Evolutionary conservation across 192 early-diverging fungal species (phyloP).

Genomic region (Podila epigama): DNA sequence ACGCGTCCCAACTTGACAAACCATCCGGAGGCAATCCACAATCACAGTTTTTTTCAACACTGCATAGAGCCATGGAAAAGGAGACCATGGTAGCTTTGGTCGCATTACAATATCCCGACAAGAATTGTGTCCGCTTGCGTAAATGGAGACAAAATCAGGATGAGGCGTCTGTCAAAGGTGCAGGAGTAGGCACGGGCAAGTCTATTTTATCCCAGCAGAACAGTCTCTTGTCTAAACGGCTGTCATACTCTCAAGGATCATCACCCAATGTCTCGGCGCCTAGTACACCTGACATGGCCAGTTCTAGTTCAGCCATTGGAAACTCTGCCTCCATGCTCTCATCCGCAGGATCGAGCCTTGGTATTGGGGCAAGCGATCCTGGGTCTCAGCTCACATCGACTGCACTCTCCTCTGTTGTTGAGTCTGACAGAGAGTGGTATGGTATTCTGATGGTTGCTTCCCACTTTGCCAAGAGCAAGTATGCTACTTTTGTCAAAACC

Average conservation of each 20-base stretch:
- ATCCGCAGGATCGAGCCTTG: neutral
- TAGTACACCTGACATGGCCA: neutral
- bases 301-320: no score
- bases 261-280: conserved; percentile 11
- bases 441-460: conserved; percentile 30
- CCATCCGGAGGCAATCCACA: neutral
- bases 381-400: conserved; percentile 6
- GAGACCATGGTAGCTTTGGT: conserved; percentile 41
- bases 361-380: neutral
- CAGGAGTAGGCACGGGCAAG: neutral
- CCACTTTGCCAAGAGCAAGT: conserved; percentile 12
- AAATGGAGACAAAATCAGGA: conserved; percentile 32
- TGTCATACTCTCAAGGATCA: conserved; percentile 21
- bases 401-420: neutral
- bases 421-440: conserved; percentile 35
- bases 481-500: neutral
- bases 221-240: conserved; percentile 12
- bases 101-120: conserved; percentile 40
- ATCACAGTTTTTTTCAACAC: conserved; percentile 20
- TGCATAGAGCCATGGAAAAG: conserved; percentile 21
- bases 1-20: neutral
- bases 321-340: neutral
- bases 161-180: neutral
- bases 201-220: neutral
- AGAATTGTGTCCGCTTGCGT: conserved; percentile 19